A percentile compares a stretch with the other conserved stretches of the same genome.
These are phyloP conservation scores for Rhinocladiella mackenziei DNA, from an alignment of 2,329 filamentous ascomycete genomes.

Conservation along the genomic window DNA sequence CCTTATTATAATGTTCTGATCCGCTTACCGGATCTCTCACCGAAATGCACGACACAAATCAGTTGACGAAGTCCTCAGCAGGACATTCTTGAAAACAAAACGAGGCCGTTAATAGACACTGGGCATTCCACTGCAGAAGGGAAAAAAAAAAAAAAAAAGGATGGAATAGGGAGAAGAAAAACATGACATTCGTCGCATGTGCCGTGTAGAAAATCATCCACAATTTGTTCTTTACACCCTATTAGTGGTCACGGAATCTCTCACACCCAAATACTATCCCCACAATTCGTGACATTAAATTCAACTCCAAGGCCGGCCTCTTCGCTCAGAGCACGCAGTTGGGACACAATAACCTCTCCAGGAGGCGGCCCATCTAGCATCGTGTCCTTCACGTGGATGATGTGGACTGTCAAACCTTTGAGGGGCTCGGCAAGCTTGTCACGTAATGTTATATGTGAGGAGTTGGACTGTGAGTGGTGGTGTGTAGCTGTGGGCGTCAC, in stretches of 20 bases:
- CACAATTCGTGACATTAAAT: conserved; percentile 67
- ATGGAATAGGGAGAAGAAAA: too few species aligned
- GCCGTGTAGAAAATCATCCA: too few species aligned
- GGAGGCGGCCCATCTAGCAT: conserved; percentile 65
- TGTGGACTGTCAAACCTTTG: conserved; percentile 70
- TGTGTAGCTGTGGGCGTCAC: background rate
- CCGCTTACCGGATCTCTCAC: conserved; percentile 48
- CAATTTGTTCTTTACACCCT: too few species aligned
- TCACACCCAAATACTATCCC: conserved; percentile 52
- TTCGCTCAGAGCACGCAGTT: conserved; percentile 64
- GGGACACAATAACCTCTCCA: conserved; percentile 63
- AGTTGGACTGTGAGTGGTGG: background rate
- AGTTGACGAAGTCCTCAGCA: conserved; percentile 20
- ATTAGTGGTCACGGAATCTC: too few species aligned
- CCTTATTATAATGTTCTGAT: conserved; percentile 58
- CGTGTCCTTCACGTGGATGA: conserved; percentile 92
- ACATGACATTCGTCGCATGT: too few species aligned
- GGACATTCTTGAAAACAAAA: conserved; percentile 47
- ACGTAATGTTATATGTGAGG: background rate
- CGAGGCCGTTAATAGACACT: too few species aligned
- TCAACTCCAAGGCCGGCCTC: conserved; percentile 69
- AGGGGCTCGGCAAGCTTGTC: conserved; percentile 41
- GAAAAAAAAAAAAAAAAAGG: too few species aligned
- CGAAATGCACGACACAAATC: conserved; percentile 42
- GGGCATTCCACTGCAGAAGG: too few species aligned